Evolutionary conservation across 208 protist species (phyloP), one percentile per base, ranked within the genome.

Genomic region (Leptomonas pyrrhocoris): DNA sequence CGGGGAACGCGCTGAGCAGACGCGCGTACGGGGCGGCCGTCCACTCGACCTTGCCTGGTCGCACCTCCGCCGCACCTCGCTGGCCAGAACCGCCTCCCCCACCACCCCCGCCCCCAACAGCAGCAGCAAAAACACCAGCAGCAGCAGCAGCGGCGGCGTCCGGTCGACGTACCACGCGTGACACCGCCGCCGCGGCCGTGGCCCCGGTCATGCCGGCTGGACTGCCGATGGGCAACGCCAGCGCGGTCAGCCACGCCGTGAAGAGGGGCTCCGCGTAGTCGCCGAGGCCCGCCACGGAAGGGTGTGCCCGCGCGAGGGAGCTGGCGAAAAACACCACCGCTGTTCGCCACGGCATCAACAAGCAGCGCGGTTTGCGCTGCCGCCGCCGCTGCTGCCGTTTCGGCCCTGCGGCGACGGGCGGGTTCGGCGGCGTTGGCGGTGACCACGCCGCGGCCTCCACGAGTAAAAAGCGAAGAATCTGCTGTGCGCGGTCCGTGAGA

Each of bases 221-320:
- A 27, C 58, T 79, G 25, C 38, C 62, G 36, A 77, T 81, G 48
- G 84, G 84, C 36, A 92, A 74, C 25, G 73, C 30, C 36, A 93
- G 40, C 11, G 71, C 51, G 40, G 43, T 61, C 19, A 92, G 72
- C 62, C 89, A 69, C 40, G 71, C 48, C 0, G 84, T 86, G 74
- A 93, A 95, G 42, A 92, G 65, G 13, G 87, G 81, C 70, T 93
- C 90, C 12, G 90, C 87, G 60, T 86, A 89, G 13, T 50, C 77
- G 62, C 87, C 78, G 48, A 92, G 69, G 48, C 84, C 74, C 27
- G 79, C 25, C 34, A 84, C 36, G 12, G 86, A 84, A 15, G 85
- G 71, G 68, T 86, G 80, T 21, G 74, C 43, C 34, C 56, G 45
- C 40, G 55, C 53, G 34, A 94, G 78, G 9, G 68, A 64, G 31